Percentiles rank a stretch among this genome's conserved stretches.
Conservation (phyloP, 2,329 filamentous ascomycete genomes). For the Didymosphaeria variabile region DNA sequence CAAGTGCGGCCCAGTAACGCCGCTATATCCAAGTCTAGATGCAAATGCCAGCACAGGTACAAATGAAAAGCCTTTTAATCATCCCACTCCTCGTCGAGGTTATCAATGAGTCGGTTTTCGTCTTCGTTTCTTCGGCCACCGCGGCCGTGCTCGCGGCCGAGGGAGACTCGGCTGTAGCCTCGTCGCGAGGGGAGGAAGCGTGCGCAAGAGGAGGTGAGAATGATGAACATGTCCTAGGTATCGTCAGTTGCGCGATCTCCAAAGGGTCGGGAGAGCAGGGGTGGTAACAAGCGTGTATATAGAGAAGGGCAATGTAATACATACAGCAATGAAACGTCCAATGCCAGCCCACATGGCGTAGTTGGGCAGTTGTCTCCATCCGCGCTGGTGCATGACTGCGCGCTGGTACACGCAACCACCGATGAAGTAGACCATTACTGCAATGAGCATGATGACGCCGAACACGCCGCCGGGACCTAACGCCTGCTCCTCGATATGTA, state of each 20-base stretch:
- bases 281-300: not conserved
- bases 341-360: conserved; percentile 92
- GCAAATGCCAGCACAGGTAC: conserved; percentile 11
- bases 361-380: conserved; percentile 95
- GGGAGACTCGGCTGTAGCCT: conserved; percentile 74
- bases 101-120: conserved; percentile 93
- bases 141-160: conserved; percentile 51
- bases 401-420: conserved; percentile 96
- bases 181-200: conserved; percentile 70
- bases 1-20: not conserved
- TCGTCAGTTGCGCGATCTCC: conserved; percentile 22
- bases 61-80: conserved; percentile 58
- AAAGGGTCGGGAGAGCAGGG: not conserved
- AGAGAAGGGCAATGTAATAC: conserved; percentile 7
- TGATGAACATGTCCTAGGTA: conserved; percentile 67
- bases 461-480: conserved; percentile 81
- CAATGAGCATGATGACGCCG: conserved; percentile 80
- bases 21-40: conserved; percentile 16
- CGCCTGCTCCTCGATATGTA: conserved; percentile 64
- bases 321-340: conserved; percentile 82
- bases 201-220: conserved; percentile 73
- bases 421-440: conserved; percentile 86
- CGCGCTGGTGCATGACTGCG: conserved; percentile 90
- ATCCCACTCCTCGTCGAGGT: conserved; percentile 97
- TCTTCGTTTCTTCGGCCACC: conserved; percentile 69